Conservation (phyloP, 2,329 filamentous ascomycete genomes). For the Aspergillus arachidicola region DNA sequence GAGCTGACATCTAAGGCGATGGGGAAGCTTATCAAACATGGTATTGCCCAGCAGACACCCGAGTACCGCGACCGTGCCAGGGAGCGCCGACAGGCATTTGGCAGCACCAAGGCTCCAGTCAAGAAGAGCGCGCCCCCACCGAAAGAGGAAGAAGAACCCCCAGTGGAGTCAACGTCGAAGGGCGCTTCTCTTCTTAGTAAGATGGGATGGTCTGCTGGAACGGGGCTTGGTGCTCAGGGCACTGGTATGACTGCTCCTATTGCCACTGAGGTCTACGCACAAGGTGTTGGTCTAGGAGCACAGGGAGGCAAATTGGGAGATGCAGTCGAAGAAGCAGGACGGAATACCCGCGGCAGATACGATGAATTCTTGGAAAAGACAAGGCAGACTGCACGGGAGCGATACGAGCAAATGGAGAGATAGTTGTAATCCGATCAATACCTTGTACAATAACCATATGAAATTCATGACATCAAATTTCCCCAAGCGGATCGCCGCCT, state of each 20-base stretch:
- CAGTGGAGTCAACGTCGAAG: slow-evolving; percentile 44
- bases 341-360: slow-evolving; percentile 51
- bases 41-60: slow-evolving; percentile 35
- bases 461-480: background rate
- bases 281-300: slow-evolving; percentile 53
- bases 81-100: slow-evolving; percentile 50
- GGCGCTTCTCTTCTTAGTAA: slow-evolving; percentile 54
- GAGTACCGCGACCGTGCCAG: slow-evolving; percentile 53
- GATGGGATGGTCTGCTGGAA: slow-evolving; percentile 54
- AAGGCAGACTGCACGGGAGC: slow-evolving; percentile 49
- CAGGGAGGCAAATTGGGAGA: slow-evolving; percentile 53
- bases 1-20: slow-evolving; percentile 46
- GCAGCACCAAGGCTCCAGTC: slow-evolving; percentile 28
- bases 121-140: slow-evolving; percentile 28
- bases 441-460: slow-evolving; percentile 2
- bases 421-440: background rate
- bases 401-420: slow-evolving; percentile 47
- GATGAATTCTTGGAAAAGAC: slow-evolving; percentile 53
- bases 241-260: slow-evolving; percentile 52
- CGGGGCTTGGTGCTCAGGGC: slow-evolving; percentile 52
- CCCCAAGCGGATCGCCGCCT: no score
- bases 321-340: slow-evolving; percentile 50
- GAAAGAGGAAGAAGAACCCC: slow-evolving; percentile 35
- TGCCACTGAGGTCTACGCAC: slow-evolving; percentile 51
- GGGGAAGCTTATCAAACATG: slow-evolving; percentile 47